phyloP scores from a whole-genome alignment of 768 basidiomycete species.

The Termitomyces sp. region DNA sequence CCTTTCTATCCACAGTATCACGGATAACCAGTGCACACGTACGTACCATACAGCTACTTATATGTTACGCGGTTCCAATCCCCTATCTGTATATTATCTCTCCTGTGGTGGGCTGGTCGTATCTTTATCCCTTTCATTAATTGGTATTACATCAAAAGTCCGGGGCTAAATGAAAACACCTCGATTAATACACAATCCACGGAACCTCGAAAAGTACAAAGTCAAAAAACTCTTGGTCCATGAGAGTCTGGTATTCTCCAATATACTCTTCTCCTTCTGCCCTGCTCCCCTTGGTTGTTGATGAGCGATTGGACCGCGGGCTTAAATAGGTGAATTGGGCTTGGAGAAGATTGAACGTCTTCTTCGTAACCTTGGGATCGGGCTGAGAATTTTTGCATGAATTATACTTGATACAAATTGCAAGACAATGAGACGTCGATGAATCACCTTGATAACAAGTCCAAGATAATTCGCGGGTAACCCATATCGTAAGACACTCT shows the following conservation, averaged over 20 bases:
- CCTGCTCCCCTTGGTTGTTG: slow-evolving; percentile 33
- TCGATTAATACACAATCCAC: slow-evolving; percentile 67
- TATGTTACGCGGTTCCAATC: slow-evolving; percentile 33
- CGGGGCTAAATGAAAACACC: slow-evolving; percentile 12
- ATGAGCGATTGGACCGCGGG: slow-evolving; percentile 54
- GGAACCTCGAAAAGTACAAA: slow-evolving; percentile 94
- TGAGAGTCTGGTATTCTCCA: slow-evolving; percentile 87
- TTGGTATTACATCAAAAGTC: slow-evolving; percentile 31
- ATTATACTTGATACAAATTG: neutral
- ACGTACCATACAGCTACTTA: slow-evolving; percentile 17
- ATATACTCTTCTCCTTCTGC: slow-evolving; percentile 59
- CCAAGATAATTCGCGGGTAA: slow-evolving; percentile 89
- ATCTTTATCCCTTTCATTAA: slow-evolving; percentile 59
- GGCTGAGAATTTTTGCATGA: slow-evolving; percentile 44
- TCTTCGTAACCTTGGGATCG: slow-evolving; percentile 79
- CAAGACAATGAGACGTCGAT: neutral
- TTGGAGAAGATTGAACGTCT: slow-evolving; percentile 67
- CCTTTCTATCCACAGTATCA: slow-evolving; percentile 11
- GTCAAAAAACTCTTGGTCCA: slow-evolving; percentile 96
- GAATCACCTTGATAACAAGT: slow-evolving; percentile 68
- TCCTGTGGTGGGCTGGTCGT: slow-evolving; percentile 53
- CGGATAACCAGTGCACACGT: slow-evolving; percentile 18
- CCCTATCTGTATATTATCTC: slow-evolving; percentile 37
- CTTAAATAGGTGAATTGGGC: slow-evolving; percentile 77
- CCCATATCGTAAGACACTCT: slow-evolving; percentile 94